phyloP scores from a whole-genome alignment of 352 stramenopile species.

The Pythium folliculosum region DNA sequence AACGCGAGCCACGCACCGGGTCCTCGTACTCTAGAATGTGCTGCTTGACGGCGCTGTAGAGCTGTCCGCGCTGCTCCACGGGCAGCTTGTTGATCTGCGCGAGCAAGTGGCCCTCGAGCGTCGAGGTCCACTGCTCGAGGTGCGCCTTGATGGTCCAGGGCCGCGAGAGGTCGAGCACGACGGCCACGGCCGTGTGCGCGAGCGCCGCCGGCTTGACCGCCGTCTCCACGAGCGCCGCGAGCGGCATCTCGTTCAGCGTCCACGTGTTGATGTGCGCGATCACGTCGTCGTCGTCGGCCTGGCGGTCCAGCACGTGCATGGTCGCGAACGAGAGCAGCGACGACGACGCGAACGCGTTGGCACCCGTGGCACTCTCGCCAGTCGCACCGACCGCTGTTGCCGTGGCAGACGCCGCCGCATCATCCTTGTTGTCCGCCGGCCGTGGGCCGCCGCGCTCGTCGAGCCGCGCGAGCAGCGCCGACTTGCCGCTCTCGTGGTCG shows the following conservation, averaged over 20 bases:
- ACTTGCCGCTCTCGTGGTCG: slow-evolving; percentile 75
- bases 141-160: slow-evolving; percentile 84
- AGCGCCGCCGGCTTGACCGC: slow-evolving; percentile 61
- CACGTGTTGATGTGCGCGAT: slow-evolving; percentile 78
- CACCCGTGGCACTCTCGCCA: slow-evolving; percentile 20
- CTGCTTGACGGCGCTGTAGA: slow-evolving; percentile 70
- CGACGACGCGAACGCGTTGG: slow-evolving; percentile 21
- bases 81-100: slow-evolving; percentile 70
- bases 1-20: slow-evolving; percentile 39
- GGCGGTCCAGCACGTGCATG: slow-evolving; percentile 67
- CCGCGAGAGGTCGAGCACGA: slow-evolving; percentile 73
- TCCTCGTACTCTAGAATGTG: slow-evolving; percentile 80
- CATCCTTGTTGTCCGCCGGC: slow-evolving; percentile 1
- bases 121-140: slow-evolving; percentile 79
- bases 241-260: slow-evolving; percentile 68
- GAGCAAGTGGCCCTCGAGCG: slow-evolving; percentile 67
- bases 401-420: not conserved
- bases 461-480: slow-evolving; percentile 61
- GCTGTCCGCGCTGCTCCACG: slow-evolving; percentile 48
- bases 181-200: slow-evolving; percentile 56
- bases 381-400: not conserved
- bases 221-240: slow-evolving; percentile 71
- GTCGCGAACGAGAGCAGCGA: slow-evolving; percentile 62
- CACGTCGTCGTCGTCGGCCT: slow-evolving; percentile 67
- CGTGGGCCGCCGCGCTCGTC: slow-evolving; percentile 35